A percentile compares a stretch with the other conserved stretches of the same genome.
Conservation (phyloP, 805 yeast species). For the Candida palmyrensis region DNA sequence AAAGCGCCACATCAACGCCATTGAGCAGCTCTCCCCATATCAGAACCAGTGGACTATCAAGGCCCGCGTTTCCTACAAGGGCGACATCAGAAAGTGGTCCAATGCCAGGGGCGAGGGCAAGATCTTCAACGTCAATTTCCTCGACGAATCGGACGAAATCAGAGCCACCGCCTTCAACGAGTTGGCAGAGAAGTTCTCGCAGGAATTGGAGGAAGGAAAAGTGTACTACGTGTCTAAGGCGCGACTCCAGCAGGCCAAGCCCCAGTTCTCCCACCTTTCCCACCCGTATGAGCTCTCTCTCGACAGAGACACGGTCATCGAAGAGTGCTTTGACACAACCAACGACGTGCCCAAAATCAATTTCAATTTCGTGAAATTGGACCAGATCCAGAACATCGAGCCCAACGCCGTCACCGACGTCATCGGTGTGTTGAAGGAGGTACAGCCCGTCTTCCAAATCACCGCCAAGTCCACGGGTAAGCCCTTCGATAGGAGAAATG, state of each 20-base stretch:
- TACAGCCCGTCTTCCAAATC: slow-evolving; percentile 70
- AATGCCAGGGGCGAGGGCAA: slow-evolving; percentile 86
- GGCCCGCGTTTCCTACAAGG: slow-evolving; percentile 85
- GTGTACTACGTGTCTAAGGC: slow-evolving; percentile 83
- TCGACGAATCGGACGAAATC: slow-evolving; percentile 95
- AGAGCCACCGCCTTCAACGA: slow-evolving; percentile 93
- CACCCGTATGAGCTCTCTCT: slow-evolving; percentile 86
- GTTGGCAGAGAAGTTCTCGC: slow-evolving; percentile 73
- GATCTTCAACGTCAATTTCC: slow-evolving; percentile 77
- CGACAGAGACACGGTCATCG: slow-evolving; percentile 73
- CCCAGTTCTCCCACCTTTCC: slow-evolving; percentile 74
- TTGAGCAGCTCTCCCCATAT: slow-evolving; percentile 87
- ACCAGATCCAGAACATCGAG: slow-evolving; percentile 60
- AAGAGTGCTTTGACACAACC: slow-evolving; percentile 56
- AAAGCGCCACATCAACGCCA: slow-evolving; percentile 51
- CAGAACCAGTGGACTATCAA: slow-evolving; percentile 89
- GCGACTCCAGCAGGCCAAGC: slow-evolving; percentile 75
- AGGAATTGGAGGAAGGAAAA: slow-evolving; percentile 78
- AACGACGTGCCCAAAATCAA: slow-evolving; percentile 71
- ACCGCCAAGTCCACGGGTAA: slow-evolving; percentile 85
- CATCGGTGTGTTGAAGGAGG: slow-evolving; percentile 77
- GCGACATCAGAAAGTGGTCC: slow-evolving; percentile 84
- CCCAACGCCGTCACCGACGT: slow-evolving; percentile 77
- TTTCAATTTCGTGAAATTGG: slow-evolving; percentile 70
- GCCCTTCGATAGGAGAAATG: slow-evolving; percentile 88